phyloP scores from a whole-genome alignment of 2,329 filamentous ascomycete species.

The Alternaria metachromatica region DNA sequence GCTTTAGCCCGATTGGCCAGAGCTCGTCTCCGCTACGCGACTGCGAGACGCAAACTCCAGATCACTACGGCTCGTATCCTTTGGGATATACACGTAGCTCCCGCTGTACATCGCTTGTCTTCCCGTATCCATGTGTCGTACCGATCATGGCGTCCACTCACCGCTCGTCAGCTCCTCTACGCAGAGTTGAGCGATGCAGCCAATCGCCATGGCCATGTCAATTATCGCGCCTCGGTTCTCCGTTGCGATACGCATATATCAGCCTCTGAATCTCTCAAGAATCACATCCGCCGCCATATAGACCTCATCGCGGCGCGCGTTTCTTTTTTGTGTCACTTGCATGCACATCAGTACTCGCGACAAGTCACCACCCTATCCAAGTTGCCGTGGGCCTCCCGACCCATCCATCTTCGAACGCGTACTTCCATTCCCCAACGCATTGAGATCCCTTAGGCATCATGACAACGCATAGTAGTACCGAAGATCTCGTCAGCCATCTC shows the following conservation, averaged over 20 bases:
- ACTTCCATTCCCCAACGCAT: background rate
- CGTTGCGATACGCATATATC: background rate
- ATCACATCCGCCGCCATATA: background rate
- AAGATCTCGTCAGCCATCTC: slow-evolving; percentile 49
- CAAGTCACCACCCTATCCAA: background rate
- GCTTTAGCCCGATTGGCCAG: slow-evolving; percentile 10
- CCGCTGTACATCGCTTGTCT: background rate
- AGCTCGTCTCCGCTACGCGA: slow-evolving; percentile 7
- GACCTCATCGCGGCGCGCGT: background rate
- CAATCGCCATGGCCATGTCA: slow-evolving; percentile 7
- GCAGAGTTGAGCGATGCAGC: slow-evolving; percentile 1
- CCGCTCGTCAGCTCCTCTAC: background rate
- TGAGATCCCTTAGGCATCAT: slow-evolving; percentile 15
- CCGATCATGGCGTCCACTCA: background rate
- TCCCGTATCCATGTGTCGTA: background rate
- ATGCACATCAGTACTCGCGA: background rate
- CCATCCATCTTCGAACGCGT: background rate
- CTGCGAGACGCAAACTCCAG: background rate
- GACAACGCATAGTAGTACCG: slow-evolving; percentile 24
- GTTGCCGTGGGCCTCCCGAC: background rate
- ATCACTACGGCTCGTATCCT: background rate
- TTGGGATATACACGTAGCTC: background rate
- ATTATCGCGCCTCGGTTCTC: slow-evolving; percentile 9
- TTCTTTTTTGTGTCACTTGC: background rate
- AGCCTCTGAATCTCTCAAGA: background rate